These are phyloP conservation scores for Acanthochlamys bracteata DNA, from an alignment of 106 monocot species.

Conservation along the genomic window DNA sequence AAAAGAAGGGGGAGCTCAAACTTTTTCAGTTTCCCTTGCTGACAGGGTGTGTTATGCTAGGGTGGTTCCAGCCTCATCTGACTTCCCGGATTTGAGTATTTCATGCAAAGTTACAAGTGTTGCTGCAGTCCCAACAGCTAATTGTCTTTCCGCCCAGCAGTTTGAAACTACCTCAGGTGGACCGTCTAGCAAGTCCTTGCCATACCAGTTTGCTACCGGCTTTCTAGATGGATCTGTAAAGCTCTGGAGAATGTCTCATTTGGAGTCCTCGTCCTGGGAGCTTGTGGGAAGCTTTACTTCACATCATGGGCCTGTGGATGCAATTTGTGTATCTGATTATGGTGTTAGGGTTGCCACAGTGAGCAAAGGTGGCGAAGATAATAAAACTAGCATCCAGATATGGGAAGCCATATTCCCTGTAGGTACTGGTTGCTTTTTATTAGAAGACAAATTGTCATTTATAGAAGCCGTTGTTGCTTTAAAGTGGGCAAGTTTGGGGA, in stretches of 20 bases:
- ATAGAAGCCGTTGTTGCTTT: slow-evolving; percentile 42
- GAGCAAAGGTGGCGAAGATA: slow-evolving; percentile 21
- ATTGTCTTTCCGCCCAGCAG: slow-evolving; percentile 20
- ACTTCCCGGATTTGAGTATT: slow-evolving; percentile 26
- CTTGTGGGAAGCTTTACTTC: slow-evolving; percentile 67
- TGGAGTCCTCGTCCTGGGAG: slow-evolving; percentile 40
- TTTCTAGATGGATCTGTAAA: slow-evolving; percentile 68
- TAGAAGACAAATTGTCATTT: slow-evolving; percentile 59
- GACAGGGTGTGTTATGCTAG: slow-evolving; percentile 32
- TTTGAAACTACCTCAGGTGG: slow-evolving; percentile 4
- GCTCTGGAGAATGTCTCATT: slow-evolving; percentile 62
- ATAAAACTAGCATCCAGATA: slow-evolving; percentile 41
- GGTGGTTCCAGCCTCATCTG: slow-evolving; percentile 26
- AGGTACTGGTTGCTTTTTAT: slow-evolving; percentile 62
- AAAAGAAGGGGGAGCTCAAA: slow-evolving; percentile 11
- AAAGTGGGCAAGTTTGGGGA: slow-evolving; percentile 64
- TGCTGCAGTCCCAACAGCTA: slow-evolving; percentile 30
- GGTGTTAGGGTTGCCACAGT: slow-evolving; percentile 64
- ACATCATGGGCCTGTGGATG: slow-evolving; percentile 52
- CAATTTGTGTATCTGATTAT: slow-evolving; percentile 58
- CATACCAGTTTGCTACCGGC: slow-evolving; percentile 72
- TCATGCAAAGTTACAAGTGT: slow-evolving; percentile 35
- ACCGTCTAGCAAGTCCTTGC: slow-evolving; percentile 7
- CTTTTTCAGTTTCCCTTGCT: slow-evolving; percentile 17
- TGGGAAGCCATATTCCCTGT: slow-evolving; percentile 59